Evolutionary conservation across 2,329 filamentous ascomycete genomes (phyloP).

Genomic region (Verticillium longisporum): DNA sequence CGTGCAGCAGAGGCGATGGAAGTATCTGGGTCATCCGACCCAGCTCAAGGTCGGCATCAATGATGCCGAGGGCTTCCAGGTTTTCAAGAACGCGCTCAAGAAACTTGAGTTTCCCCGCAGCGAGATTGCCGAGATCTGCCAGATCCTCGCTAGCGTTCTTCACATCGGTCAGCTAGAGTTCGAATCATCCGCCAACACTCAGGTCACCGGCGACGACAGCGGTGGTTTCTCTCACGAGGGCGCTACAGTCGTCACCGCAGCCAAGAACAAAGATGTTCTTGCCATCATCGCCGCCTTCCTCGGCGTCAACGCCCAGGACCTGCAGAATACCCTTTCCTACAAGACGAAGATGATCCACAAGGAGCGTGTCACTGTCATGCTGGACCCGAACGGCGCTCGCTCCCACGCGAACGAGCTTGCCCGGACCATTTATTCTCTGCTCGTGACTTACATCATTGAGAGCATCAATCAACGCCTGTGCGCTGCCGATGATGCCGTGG

Average conservation of each 20-base stretch:
- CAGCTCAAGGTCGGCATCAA: slow-evolving; percentile 97
- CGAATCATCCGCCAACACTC: slow-evolving; percentile 71
- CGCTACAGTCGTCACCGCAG: slow-evolving; percentile 74
- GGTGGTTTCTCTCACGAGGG: slow-evolving; percentile 96
- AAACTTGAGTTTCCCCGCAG: slow-evolving; percentile 90
- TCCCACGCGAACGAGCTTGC: slow-evolving; percentile 92
- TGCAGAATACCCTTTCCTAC: slow-evolving; percentile 86
- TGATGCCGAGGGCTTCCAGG: slow-evolving; percentile 88
- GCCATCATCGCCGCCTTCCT: slow-evolving; percentile 88
- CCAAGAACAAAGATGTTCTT: slow-evolving; percentile 90
- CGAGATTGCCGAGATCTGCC: slow-evolving; percentile 95
- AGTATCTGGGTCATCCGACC: slow-evolving; percentile 91
- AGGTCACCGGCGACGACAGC: slow-evolving; percentile 77
- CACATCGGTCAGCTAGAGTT: slow-evolving; percentile 98
- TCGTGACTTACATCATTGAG: slow-evolving; percentile 93
- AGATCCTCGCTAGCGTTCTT: slow-evolving; percentile 87
- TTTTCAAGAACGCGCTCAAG: slow-evolving; percentile 92
- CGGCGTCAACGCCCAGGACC: slow-evolving; percentile 70
- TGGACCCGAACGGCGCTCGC: slow-evolving; percentile 84
- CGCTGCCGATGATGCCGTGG: slow-evolving; percentile 78
- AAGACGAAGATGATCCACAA: slow-evolving; percentile 95
- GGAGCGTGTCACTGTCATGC: slow-evolving; percentile 97
- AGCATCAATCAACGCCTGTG: slow-evolving; percentile 85
- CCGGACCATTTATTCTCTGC: slow-evolving; percentile 83
- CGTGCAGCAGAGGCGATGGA: slow-evolving; percentile 72